Evolutionary conservation across 2,329 filamentous ascomycete species (phyloP), one percentile per base, ranked within the genome.

Genomic region (Xylariaceae sp.): DNA sequence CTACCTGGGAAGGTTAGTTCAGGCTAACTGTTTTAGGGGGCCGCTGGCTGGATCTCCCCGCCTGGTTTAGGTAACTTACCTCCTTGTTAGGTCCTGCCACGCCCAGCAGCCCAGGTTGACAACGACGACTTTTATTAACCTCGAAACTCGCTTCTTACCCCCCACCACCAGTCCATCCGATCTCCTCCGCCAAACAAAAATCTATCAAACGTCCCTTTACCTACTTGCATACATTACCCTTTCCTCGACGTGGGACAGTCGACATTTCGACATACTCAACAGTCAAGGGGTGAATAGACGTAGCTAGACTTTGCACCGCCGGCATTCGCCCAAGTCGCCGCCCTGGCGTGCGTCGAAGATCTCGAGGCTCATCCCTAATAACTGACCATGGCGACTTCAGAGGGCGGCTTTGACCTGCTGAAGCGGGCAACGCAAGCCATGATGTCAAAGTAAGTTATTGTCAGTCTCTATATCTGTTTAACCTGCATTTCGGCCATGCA

Each of bases 351-450:
- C 30, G 39, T 28, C 33, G 38, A 46, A 51, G 30, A 46, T 40
- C 36, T 37, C 38, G 41, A 40, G 38, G 6, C 21, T 24, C 21
- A 24, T 24, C 6, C 11, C 21, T 24, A 41, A 36, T 17, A 28
- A 37, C 34, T 38, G 29, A 42, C 34, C 52, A 77, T 78, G 74
- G 66, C 72, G 54, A 68, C 68, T 62, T 63, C 67, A 44, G 70
- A 73, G 56, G 67, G 69, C 54, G 66, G 70, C 50, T 76, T 71
- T 51, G 76, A 80, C 60, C 64, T 80, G 50, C 59, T 80, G 48
- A 67, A 72, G 55, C 68, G 74, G 58, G 76, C 76, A 46, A 80
- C 76, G n/a, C 74, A 78, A 54, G 71, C 71, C 51, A 73, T 79
- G 70, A 71, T 72, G 67, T 78, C 74, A 63, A 78, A 66, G 74